These are phyloP conservation scores for Sarocladium strictum DNA, from an alignment of 2,329 filamentous ascomycete species.

Conservation along the genomic window DNA sequence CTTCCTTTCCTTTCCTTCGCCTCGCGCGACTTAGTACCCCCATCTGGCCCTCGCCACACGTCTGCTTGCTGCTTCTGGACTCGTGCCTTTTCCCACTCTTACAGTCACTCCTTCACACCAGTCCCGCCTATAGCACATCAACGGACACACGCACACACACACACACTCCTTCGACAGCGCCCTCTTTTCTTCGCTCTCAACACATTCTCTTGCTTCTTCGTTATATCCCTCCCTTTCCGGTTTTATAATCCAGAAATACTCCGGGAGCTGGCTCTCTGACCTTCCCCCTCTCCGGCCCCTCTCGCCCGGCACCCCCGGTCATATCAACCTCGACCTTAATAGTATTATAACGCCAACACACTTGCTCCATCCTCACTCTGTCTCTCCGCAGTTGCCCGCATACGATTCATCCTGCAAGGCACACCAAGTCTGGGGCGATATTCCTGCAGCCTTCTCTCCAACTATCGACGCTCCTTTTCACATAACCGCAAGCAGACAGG, in stretches of 20 bases:
- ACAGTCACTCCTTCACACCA: slow-evolving; percentile 8
- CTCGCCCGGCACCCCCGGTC: not conserved
- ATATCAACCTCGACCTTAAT: not conserved
- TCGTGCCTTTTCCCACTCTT: slow-evolving; percentile 12
- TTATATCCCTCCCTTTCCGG: slow-evolving; percentile 34
- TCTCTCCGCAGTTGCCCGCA: not conserved
- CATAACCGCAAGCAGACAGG: slow-evolving; percentile 5
- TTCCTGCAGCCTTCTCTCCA: not conserved
- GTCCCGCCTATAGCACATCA: slow-evolving; percentile 6
- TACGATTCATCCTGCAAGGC: slow-evolving; percentile 8
- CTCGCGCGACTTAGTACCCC: slow-evolving; percentile 4
- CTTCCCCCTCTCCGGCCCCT: slow-evolving; percentile 18
- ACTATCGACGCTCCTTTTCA: slow-evolving; percentile 10
- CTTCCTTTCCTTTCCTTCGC: slow-evolving; percentile 20
- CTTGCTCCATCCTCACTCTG: slow-evolving; percentile 13
- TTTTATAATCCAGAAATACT: slow-evolving; percentile 31
- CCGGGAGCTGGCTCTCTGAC: slow-evolving; percentile 46
- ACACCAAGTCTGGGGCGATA: not conserved
- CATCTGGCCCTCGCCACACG: slow-evolving; percentile 9
- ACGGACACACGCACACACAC: slow-evolving; percentile 3
- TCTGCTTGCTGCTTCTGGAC: slow-evolving; percentile 7
- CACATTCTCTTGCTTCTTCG: not conserved
- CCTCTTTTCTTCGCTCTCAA: not conserved
- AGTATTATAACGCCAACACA: slow-evolving; percentile 1
- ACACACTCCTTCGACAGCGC: not conserved